These are phyloP conservation scores for Candida albicans DNA, from an alignment of 1,139 yeast genomes.

Conservation along the genomic window DNA sequence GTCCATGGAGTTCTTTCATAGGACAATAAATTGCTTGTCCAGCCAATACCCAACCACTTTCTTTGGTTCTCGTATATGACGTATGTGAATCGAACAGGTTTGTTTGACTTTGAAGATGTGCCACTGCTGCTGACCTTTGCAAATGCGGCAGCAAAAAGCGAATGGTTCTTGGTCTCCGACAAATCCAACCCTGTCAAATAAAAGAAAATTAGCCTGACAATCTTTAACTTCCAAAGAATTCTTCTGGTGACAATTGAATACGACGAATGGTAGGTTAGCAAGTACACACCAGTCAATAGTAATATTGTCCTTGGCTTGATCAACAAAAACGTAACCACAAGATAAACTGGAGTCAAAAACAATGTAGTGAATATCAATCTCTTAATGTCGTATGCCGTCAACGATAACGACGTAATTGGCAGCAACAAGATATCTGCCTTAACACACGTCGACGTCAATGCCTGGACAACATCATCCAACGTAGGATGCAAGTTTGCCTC, in stretches of 20 bases:
- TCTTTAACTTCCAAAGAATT: conserved; percentile 78
- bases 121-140: conserved; percentile 51
- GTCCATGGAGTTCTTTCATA: conserved; percentile 98
- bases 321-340: conserved; percentile 64
- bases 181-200: conserved; percentile 88
- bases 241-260: conserved; percentile 80
- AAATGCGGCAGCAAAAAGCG: conserved; percentile 55
- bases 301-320: conserved; percentile 72
- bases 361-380: conserved; percentile 80
- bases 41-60: conserved; percentile 96
- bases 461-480: conserved; percentile 83
- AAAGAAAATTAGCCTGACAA: conserved; percentile 68
- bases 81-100: conserved; percentile 84
- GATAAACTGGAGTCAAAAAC: conserved; percentile 80
- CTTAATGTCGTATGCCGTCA: conserved; percentile 77
- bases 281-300: conserved; percentile 57
- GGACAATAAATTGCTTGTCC: conserved; percentile 89
- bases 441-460: conserved; percentile 71
- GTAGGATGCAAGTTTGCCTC: conserved; percentile 73
- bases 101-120: conserved; percentile 25
- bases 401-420: conserved; percentile 70
- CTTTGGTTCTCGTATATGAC: conserved; percentile 96
- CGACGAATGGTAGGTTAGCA: conserved; percentile 82
- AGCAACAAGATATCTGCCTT: conserved; percentile 74
- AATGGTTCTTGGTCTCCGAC: conserved; percentile 51